Conservation (phyloP, 495 filamentous ascomycete genomes). For the Bombardia bombarda region DNA sequence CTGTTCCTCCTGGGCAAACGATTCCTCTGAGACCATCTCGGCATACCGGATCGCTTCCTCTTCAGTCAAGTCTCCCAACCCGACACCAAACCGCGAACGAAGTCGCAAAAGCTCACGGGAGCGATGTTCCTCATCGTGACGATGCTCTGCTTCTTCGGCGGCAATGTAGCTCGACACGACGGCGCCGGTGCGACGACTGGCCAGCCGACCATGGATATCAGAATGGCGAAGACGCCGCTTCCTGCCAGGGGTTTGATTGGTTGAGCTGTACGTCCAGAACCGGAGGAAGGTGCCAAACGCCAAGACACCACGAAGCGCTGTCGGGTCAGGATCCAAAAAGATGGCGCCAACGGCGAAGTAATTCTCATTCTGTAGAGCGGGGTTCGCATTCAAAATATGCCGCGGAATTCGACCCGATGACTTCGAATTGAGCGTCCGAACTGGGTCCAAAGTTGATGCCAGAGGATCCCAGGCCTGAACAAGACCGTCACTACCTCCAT, state of each 20-base stretch:
- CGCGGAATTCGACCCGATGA: conserved; percentile 68
- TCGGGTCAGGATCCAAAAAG: conserved; percentile 81
- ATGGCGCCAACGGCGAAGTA: conserved; percentile 80
- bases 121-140: conserved; percentile 55
- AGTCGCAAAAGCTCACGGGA: conserved; percentile 56
- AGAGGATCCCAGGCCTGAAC: conserved; percentile 96
- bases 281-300: conserved; percentile 79
- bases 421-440: conserved; percentile 83
- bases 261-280: conserved; percentile 90
- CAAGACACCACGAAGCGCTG: conserved; percentile 82
- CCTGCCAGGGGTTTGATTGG: conserved; percentile 29
- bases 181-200: conserved; percentile 29
- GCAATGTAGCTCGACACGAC: conserved; percentile 63
- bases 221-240: conserved; percentile 39
- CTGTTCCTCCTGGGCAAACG: conserved; percentile 53
- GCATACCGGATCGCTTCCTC: conserved; percentile 89
- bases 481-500: conserved; percentile 90
- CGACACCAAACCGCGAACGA: conserved; percentile 72
- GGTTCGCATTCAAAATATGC: conserved; percentile 30
- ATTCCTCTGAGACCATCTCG: conserved; percentile 77
- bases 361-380: conserved; percentile 46
- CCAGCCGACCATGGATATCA: conserved; percentile 33
- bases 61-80: conserved; percentile 70
- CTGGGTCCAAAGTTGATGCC: conserved; percentile 67
- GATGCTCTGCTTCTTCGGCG: conserved; percentile 71